Percentiles rank a stretch among this genome's conserved stretches.
Conservation (phyloP, 257 asterid genomes). For the Ilex asprella region DNA sequence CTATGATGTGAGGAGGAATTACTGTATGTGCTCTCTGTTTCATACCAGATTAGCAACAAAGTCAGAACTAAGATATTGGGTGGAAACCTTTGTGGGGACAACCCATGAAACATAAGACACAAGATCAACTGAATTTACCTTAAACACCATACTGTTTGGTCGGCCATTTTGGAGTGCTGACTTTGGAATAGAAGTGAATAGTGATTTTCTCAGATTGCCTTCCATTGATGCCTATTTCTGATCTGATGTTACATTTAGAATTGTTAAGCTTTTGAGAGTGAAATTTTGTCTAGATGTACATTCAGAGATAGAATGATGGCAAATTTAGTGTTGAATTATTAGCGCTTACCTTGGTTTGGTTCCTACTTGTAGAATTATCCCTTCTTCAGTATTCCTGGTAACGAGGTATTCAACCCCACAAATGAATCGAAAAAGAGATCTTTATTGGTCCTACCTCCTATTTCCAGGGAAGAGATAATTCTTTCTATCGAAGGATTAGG, state of each 20-base stretch:
- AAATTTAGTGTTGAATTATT: not conserved
- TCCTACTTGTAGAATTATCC: slow-evolving; percentile 18
- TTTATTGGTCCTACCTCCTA: no score
- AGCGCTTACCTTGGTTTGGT: slow-evolving; percentile 26
- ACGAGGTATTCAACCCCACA: not conserved
- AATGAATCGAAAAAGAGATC: not conserved
- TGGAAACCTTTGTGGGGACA: not conserved
- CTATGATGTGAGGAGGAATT: slow-evolving; percentile 73
- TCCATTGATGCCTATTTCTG: slow-evolving; percentile 27
- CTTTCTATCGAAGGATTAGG: no score
- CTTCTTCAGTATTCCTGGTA: slow-evolving; percentile 37
- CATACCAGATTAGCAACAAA: not conserved
- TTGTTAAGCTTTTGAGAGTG: not conserved
- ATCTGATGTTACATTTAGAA: not conserved
- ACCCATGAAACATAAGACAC: not conserved
- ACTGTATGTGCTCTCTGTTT: slow-evolving; percentile 59
- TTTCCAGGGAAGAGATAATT: no score
- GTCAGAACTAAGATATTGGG: not conserved
- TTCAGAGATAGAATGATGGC: not conserved
- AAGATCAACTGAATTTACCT: slow-evolving; percentile 34
- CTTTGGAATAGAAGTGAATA: slow-evolving; percentile 25
- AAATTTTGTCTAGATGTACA: not conserved
- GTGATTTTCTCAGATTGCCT: slow-evolving; percentile 41
- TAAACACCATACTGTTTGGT: slow-evolving; percentile 76
- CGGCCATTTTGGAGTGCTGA: slow-evolving; percentile 48